phyloP scores from a whole-genome alignment of 2,329 filamentous ascomycete genomes.

The Botrytis sinoallii region DNA sequence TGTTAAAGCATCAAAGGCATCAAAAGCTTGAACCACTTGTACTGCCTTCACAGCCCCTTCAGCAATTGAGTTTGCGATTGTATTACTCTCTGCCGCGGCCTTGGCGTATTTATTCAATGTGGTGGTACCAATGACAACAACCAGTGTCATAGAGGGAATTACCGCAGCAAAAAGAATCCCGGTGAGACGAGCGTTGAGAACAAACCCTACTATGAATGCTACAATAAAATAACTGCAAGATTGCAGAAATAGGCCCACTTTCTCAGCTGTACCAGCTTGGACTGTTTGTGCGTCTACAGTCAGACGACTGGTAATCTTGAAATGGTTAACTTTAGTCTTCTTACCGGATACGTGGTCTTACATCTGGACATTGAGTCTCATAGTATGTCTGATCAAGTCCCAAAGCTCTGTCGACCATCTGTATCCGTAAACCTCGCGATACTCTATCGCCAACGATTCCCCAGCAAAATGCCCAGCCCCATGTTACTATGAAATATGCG shows the following conservation, averaged over 20 bases:
- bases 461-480: conserved; percentile 49
- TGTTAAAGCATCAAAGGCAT: conserved; percentile 40
- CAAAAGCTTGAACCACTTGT: not conserved
- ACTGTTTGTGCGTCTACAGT: conserved; percentile 56
- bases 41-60: not conserved
- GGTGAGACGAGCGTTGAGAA: conserved; percentile 52
- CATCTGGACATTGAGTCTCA: conserved; percentile 49
- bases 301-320: conserved; percentile 51
- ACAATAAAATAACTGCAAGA: conserved; percentile 58
- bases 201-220: conserved; percentile 57
- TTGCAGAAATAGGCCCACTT: conserved; percentile 57
- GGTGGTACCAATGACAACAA: not conserved
- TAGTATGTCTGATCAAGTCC: conserved; percentile 52
- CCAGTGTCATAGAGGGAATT: conserved; percentile 46
- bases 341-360: conserved; percentile 35
- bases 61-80: not conserved
- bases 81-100: not conserved
- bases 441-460: conserved; percentile 49
- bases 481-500: conserved; percentile 49
- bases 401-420: conserved; percentile 46
- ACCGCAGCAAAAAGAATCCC: conserved; percentile 52
- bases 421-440: conserved; percentile 45
- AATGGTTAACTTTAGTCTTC: conserved; percentile 43
- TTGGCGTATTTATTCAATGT: not conserved
- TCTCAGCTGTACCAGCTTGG: conserved; percentile 55